Conservation (phyloP, 345 rosid genomes). For the Trapa bicornis region DNA sequence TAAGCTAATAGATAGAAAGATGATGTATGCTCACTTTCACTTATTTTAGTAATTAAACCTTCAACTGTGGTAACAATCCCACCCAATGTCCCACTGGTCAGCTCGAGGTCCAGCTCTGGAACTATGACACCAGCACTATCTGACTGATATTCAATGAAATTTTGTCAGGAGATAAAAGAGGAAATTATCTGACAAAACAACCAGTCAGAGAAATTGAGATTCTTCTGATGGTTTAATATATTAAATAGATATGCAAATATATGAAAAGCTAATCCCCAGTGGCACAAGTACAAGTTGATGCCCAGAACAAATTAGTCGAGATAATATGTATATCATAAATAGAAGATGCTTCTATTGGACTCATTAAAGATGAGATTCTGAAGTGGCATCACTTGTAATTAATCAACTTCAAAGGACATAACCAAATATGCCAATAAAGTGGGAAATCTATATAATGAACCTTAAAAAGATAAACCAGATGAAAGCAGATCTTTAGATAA, state of each 20-base stretch:
- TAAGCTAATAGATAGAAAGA: background rate
- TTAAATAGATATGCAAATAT: too few species aligned
- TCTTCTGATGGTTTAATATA: background rate
- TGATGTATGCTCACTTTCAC: constrained; percentile 61
- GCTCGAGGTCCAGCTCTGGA: constrained; percentile 86
- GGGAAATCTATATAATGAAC: too few species aligned
- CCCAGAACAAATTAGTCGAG: too few species aligned
- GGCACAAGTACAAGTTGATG: too few species aligned
- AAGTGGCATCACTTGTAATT: too few species aligned
- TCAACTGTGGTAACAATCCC: constrained; percentile 90
- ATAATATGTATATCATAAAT: too few species aligned
- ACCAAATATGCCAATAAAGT: too few species aligned
- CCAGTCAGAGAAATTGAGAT: background rate
- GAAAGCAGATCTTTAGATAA: too few species aligned
- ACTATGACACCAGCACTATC: constrained; percentile 71
- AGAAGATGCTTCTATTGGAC: too few species aligned
- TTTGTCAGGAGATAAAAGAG: background rate
- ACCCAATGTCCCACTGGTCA: constrained; percentile 80
- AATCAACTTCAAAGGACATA: too few species aligned
- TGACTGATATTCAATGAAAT: constrained; percentile 31
- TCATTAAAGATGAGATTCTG: background rate
- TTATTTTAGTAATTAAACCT: constrained; percentile 76
- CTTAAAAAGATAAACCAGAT: too few species aligned
- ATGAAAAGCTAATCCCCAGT: background rate
- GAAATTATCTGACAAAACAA: background rate